Evolutionary conservation across 768 basidiomycete species (phyloP), one percentile per base, ranked within the genome.

Genomic region (Neoboletus magnificus): DNA sequence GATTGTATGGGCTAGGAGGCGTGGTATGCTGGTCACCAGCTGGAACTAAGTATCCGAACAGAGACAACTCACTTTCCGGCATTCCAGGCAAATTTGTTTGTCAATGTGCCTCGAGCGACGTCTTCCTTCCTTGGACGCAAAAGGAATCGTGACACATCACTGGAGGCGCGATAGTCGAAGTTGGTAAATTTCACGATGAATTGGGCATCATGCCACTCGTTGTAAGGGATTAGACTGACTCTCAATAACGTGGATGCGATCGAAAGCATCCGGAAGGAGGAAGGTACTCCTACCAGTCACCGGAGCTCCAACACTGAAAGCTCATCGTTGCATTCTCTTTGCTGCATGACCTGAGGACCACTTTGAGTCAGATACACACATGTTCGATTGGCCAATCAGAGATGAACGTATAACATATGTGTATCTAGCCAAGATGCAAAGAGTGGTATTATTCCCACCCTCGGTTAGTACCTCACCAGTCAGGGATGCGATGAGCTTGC

Each of bases 161-260:
- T 89, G 76, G 98, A 97, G 62, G 98, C 96, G 36, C 84, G 82
- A 72, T 98, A 98, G 73, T 99, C 97, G 61, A 98, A 80, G 72
- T 99, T 97, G n/a, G 30, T 32, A 32, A 12, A 11, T 12, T 32
- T 12, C 12, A 32, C 12, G 12, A 32, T 32, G 32, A 11, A 30
- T 9, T 3, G 30, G 30, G n/a, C n/a, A n/a, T n/a, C n/a, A n/a
- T n/a, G n/a, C n/a, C n/a, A n/a, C n/a, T n/a, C n/a, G n/a, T n/a
- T n/a, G n/a, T n/a, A n/a, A n/a, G n/a, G n/a, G n/a, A n/a, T n/a
- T n/a, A n/a, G n/a, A n/a, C n/a, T n/a, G n/a, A n/a, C n/a, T n/a
- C n/a, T n/a, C n/a, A n/a, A n/a, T n/a, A n/a, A n/a, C n/a, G n/a
- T n/a, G n/a, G n/a, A n/a, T n/a, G n/a, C n/a, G n/a, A n/a, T n/a